Evolutionary conservation across 164 flowering plant genomes (phyloP).

Genomic region (Macadamia integrifolia): DNA sequence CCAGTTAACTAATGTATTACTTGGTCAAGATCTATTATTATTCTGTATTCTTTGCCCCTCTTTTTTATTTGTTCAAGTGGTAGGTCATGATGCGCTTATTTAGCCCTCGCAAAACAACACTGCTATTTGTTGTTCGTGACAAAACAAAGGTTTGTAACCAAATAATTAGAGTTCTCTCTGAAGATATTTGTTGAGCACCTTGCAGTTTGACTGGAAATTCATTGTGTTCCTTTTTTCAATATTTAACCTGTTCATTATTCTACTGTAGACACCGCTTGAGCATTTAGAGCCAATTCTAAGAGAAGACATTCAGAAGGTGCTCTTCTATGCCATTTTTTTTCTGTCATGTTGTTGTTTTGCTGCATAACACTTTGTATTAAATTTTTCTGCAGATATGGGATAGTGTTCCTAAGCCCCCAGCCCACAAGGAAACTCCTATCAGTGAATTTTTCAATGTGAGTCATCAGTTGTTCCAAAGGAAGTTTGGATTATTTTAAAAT

Average conservation of each 20-base stretch:
- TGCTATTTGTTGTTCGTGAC: conserved; percentile 62
- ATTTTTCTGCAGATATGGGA: conserved; percentile 54
- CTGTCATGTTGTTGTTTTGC: background rate
- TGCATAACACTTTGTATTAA: background rate
- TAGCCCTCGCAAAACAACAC: conserved; percentile 59
- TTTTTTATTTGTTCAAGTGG: background rate
- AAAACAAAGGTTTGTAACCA: conserved; percentile 45
- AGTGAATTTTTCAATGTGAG: conserved; percentile 63
- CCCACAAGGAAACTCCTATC: conserved; percentile 47
- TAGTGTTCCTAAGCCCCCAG: conserved; percentile 46
- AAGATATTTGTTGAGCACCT: background rate
- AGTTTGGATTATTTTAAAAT: background rate
- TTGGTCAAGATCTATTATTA: background rate
- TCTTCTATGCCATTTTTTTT: background rate
- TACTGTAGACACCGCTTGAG: conserved; percentile 49
- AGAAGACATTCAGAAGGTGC: conserved; percentile 65
- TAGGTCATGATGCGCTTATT: conserved; percentile 68
- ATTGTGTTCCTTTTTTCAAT: background rate
- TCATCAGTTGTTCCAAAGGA: background rate
- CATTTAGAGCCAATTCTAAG: conserved; percentile 48
- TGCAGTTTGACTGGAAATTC: no score
- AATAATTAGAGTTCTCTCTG: background rate
- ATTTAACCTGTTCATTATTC: conserved; percentile 7
- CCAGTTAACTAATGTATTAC: background rate
- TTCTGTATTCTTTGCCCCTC: no score